A percentile compares a stretch with the other conserved stretches of the same genome.
Evolutionary conservation across 768 basidiomycete genomes (phyloP).

Genomic region (Hydnum rufescens): DNA sequence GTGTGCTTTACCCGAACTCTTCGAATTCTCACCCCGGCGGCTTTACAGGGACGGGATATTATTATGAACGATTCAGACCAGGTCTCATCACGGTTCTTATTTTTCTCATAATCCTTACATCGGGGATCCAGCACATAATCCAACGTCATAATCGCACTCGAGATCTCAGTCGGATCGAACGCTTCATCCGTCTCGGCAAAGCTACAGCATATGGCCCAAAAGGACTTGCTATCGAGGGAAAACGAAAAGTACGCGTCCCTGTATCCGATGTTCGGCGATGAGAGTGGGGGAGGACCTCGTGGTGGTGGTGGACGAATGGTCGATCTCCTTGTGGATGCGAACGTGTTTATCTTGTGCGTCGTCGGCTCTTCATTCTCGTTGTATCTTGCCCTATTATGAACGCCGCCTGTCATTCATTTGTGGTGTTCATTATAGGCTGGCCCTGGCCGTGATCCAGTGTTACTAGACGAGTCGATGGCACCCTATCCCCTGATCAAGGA

Average conservation of each 20-base stretch:
- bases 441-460: constrained; percentile 31
- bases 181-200: constrained; percentile 40
- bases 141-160: constrained; percentile 57
- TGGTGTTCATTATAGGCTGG: constrained; percentile 30
- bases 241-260: constrained; percentile 38
- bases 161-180: constrained; percentile 49
- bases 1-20: not conserved
- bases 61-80: constrained; percentile 91
- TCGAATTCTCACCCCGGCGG: not conserved
- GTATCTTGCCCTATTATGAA: constrained; percentile 1
- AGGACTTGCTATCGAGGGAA: constrained; percentile 37
- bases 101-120: constrained; percentile 61
- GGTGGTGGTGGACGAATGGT: constrained; percentile 24
- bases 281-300: constrained; percentile 23
- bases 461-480: constrained; percentile 40
- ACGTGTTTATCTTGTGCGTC: constrained; percentile 52
- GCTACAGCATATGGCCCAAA: constrained; percentile 69
- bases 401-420: constrained; percentile 1
- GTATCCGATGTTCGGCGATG: constrained; percentile 4
- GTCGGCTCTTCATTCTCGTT: constrained; percentile 2
- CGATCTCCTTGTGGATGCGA: constrained; percentile 63
- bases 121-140: constrained; percentile 63
- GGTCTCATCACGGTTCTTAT: constrained; percentile 61
- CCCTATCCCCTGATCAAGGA: constrained; percentile 32
- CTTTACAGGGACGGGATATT: constrained; percentile 71